Conservation (phyloP, 495 filamentous ascomycete genomes). For the Penicillium diatomitis region DNA sequence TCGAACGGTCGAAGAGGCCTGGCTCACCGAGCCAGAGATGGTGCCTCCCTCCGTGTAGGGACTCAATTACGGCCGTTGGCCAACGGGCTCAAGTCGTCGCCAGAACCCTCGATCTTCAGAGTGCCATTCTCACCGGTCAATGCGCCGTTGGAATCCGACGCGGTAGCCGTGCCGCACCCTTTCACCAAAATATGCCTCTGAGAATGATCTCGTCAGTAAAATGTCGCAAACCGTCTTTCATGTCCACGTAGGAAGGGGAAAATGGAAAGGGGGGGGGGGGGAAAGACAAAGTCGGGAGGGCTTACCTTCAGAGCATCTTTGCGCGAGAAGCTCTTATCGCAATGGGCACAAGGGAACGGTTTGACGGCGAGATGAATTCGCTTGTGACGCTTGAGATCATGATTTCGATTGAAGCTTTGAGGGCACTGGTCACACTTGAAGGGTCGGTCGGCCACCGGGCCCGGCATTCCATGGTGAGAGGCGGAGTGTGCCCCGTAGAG, state of each 20-base stretch:
- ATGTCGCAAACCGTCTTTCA: no score
- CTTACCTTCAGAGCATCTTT: slow-evolving; percentile 95
- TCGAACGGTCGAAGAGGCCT: no score
- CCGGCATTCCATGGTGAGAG: slow-evolving; percentile 30
- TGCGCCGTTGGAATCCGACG: slow-evolving; percentile 13
- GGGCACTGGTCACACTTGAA: slow-evolving; percentile 92
- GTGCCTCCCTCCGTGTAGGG: background rate
- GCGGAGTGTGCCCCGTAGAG: slow-evolving; percentile 43
- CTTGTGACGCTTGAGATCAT: slow-evolving; percentile 93
- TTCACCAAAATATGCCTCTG: slow-evolving; percentile 92
- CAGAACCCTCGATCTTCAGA: slow-evolving; percentile 14
- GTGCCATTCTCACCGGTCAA: slow-evolving; percentile 3
- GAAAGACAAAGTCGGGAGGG: background rate
- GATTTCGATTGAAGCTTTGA: slow-evolving; percentile 92
- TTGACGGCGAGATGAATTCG: slow-evolving; percentile 92
- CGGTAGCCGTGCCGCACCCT: slow-evolving; percentile 61
- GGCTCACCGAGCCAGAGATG: no score
- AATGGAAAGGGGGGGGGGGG: no score
- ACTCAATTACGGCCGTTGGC: slow-evolving; percentile 13
- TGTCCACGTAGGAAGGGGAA: no score
- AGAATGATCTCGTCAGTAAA: slow-evolving; percentile 4
- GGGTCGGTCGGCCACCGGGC: slow-evolving; percentile 64
- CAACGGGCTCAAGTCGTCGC: slow-evolving; percentile 19
- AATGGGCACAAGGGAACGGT: slow-evolving; percentile 84
- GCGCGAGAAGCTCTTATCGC: slow-evolving; percentile 93